Evolutionary conservation across 768 basidiomycete genomes (phyloP), one percentile per base, ranked within the genome.

Genomic region (Strobilomyces confusus): DNA sequence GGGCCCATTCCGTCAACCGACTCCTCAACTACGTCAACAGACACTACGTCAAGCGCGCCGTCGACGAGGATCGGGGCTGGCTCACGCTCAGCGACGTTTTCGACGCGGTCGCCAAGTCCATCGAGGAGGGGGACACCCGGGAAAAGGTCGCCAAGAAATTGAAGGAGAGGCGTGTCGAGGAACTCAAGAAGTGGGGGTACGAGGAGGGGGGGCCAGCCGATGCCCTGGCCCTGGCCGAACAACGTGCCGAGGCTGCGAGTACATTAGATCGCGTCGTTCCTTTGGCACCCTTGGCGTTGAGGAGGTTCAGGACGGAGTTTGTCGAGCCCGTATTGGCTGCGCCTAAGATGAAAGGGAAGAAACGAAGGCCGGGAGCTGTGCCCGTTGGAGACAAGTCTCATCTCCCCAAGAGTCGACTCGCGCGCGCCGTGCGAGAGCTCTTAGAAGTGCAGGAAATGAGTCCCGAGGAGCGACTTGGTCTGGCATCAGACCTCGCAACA

Each of bases 41-140:
- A 34, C 85, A 87, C 67, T 85, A 85, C 64, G 84, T 90, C 57
- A 86, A 86, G 64, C 83, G 87, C 25, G 85, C 84, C 42, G 74
- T 86, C 15, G 87, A 90, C 67, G 87, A 90, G 68, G 88, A 88
- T 69, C 80, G 76, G 58, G 87, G 88, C 38, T 90, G 88, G 88
- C 75, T 89, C 38, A 79, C 83, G 29, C 71, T 89, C 40, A 75
- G 73, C 48, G 87, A 89, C 63, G 77, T 86, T 15, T 68, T 88
- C 55, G 79, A 84, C 62, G 78, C 79, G 23, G 78, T 83, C 49
- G 78, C 81, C 46, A 80, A 77, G 60, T 75, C 75, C 20, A 72
- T 80, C 44, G 69, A 71, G 43, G 76, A 81, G 49, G 72, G 70
- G 37, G 80, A 80, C 59, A 77, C 79, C n/a, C 79, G 81, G 25